Conservation (phyloP, 2,329 filamentous ascomycete species). For the Claviceps pazoutovae region DNA sequence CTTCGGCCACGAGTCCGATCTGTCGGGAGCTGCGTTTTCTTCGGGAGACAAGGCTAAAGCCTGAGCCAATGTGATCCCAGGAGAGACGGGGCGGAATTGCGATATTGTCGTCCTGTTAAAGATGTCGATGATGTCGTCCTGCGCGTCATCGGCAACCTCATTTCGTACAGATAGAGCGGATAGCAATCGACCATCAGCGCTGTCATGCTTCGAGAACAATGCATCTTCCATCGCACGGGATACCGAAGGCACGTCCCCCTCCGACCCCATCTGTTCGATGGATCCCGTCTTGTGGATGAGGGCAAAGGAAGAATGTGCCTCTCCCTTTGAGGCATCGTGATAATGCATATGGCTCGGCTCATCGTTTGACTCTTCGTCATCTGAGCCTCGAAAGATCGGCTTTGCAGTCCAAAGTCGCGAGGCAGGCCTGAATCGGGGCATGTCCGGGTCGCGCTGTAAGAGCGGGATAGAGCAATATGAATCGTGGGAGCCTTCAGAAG, state of each 20-base stretch:
- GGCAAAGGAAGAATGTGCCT: constrained; percentile 34
- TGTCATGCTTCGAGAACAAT: constrained; percentile 37
- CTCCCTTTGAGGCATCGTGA: constrained; percentile 11
- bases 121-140: constrained; percentile 30
- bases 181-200: constrained; percentile 15
- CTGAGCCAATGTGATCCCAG: constrained; percentile 33
- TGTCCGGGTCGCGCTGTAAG: constrained; percentile 51
- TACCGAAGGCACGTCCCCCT: constrained; percentile 17
- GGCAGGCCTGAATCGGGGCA: constrained; percentile 18
- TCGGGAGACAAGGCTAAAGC: constrained; percentile 19
- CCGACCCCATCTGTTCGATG: constrained; percentile 29
- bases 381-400: constrained; percentile 38
- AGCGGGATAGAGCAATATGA: constrained; percentile 69
- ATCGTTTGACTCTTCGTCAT: constrained; percentile 20
- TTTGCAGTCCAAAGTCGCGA: constrained; percentile 33
- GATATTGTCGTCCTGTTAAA: background rate
- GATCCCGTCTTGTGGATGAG: constrained; percentile 40
- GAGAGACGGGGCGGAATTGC: constrained; percentile 23
- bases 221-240: constrained; percentile 17
- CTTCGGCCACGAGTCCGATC: background rate
- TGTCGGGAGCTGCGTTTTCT: background rate
- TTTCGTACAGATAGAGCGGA: background rate
- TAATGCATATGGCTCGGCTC: constrained; percentile 9
- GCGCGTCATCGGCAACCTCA: no score
- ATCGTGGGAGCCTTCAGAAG: constrained; percentile 50